Evolutionary conservation across 129 eudicot species (phyloP), one percentile per base, ranked within the genome.

Genomic region (Escallonia rubra): DNA sequence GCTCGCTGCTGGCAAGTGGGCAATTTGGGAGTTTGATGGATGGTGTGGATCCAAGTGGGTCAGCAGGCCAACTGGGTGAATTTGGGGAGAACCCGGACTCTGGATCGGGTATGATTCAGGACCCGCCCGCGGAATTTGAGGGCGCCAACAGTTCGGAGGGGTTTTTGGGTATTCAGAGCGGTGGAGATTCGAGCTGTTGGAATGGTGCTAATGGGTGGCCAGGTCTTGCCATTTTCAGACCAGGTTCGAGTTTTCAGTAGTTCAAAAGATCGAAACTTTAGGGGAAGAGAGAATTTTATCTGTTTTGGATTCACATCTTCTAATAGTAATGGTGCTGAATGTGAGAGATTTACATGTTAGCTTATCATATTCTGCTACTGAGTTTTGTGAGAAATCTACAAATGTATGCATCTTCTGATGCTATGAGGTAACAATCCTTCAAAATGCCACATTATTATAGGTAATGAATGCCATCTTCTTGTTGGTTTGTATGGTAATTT

Each of bases 171-270:
- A n/a, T 57, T 53, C 71, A 71, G 38, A 75, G 74, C 51, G 80
- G 65, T 41, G 80, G 58, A 40, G 80, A 70, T 38, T 53, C 71
- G 50, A 65, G 73, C 56, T 69, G 82, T 58, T 79, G 88, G 81
- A 67, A 48, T 53, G 71, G 73, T 4, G 69, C 76, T 34, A 72
- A 72, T 63, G 89, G 78, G 13, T 83, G 87, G 89, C 80, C 93
- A 70, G 90, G 81, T 79, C 92, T 89, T 68, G 80, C 96, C 4
- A 80, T 85, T 53, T 78, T 80, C 83, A 81, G 85, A 14, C 92
- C 93, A 71, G 93, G 90, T 64, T 86, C 90, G 39, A 86, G 59
- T 43, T 88, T 85, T 67, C 86, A 64, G 67, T 82, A 67, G 60
- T 54, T 63, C 49, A 61, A 58, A 68, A 38, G 10, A 34, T 4